Evolutionary conservation across 805 yeast genomes (phyloP).

Genomic region (Lachancea quebecensis): DNA sequence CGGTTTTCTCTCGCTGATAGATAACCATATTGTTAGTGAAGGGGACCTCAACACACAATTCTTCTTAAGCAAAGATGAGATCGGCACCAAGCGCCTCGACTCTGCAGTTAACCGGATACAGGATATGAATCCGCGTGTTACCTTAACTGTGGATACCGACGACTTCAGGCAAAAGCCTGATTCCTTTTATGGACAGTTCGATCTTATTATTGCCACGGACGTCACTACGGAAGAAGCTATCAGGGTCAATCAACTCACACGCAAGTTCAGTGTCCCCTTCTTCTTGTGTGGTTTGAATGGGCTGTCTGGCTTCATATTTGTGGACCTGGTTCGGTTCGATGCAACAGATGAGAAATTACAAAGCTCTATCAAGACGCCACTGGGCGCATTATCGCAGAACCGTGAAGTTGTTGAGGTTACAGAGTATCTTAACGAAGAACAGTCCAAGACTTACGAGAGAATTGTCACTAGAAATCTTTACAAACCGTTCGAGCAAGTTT

Average conservation of each 20-base stretch:
- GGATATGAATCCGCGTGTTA: constrained; percentile 77
- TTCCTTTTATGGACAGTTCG: constrained; percentile 47
- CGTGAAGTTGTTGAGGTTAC: constrained; percentile 38
- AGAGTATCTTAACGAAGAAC: constrained; percentile 28
- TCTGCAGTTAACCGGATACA: constrained; percentile 50
- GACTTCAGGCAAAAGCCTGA: constrained; percentile 20
- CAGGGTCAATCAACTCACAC: constrained; percentile 47
- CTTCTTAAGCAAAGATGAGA: constrained; percentile 48
- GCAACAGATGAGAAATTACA: constrained; percentile 47
- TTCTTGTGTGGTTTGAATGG: constrained; percentile 71
- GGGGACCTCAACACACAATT: constrained; percentile 71
- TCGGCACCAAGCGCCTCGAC: constrained; percentile 51
- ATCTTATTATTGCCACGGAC: constrained; percentile 73
- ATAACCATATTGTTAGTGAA: constrained; percentile 44
- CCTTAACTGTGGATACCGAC: constrained; percentile 39
- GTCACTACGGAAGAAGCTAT: constrained; percentile 36
- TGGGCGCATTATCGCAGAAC: constrained; percentile 42
- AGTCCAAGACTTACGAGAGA: constrained; percentile 33
- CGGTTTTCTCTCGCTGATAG: constrained; percentile 68
- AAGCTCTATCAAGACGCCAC: constrained; percentile 41
- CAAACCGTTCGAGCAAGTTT: constrained; percentile 33
- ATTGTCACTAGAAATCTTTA: constrained; percentile 35
- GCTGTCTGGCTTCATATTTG: constrained; percentile 71
- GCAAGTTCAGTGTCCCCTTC: constrained; percentile 54
- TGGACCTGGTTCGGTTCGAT: constrained; percentile 64